Evolutionary conservation across 2,329 filamentous ascomycete genomes (phyloP), one percentile per base, ranked within the genome.

Genomic region (Fusarium sp.): DNA sequence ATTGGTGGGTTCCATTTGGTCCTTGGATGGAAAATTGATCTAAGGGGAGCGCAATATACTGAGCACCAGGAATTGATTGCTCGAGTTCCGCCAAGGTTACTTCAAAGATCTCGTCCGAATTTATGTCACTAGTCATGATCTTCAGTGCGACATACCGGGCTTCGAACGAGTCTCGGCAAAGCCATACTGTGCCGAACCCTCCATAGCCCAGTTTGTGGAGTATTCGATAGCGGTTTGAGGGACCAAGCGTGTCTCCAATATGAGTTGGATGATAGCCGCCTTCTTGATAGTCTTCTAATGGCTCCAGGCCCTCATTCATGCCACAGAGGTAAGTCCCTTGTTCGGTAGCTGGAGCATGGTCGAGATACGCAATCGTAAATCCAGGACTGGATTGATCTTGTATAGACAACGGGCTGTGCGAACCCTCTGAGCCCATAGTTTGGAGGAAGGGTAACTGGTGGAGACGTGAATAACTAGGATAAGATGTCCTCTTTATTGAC

Each of bases 1-100:
- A 75, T 6, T 72, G 56, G 8, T 79, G 78, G 2, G 26, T 48
- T 6, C 79, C 78, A 32, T 79, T 80, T 1, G 78, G 62, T 0
- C 62, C 64, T 0, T 56, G 0, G 2, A 67, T 0, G 0, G 23
- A 32, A 8, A 67, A 67, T 0, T 23, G 41, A 6, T 38, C 20
- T 0, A 67, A 4, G 0, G 55, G 64, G 14, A 20, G 18, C 0
- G 62, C 32, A 0, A 56, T 56, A 13, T 9, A 56, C 2, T 56
- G n/a, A 0, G 44, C 56, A 1, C 62, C 64, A 7, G 55, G 17
- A 1, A 56, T 26, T 0, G 44, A 46, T 2, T 38, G 23, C 4
- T 67, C 61, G 0, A 67, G 18, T 0, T 35, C 7, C 0, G 37
- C n/a, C 9, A 66, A 15, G 8, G 4, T 23, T 0, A 30, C 3